Percentiles rank a stretch among this genome's conserved stretches.
Conservation (phyloP, 495 filamentous ascomycete genomes). For the Sordaria brevicollis region DNA sequence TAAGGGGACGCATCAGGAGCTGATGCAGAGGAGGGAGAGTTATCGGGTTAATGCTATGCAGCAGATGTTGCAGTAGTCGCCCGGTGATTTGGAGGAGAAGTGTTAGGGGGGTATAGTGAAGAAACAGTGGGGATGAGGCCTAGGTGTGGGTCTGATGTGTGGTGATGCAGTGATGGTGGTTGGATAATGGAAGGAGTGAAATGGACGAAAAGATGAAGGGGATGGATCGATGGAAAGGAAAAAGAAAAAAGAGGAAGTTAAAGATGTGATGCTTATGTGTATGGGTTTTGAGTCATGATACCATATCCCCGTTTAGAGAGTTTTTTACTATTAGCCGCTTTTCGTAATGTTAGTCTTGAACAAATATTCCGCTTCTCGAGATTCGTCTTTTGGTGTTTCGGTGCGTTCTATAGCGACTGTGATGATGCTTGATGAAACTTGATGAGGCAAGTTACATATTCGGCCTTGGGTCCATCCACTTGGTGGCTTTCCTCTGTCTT, state of each 20-base stretch:
- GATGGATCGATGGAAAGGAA: neutral
- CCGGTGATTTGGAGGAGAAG: neutral
- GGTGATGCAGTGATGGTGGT: neutral
- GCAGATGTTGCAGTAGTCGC: slow-evolving; percentile 21
- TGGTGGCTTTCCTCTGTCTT: too few relatives aligned
- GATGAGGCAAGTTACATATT: neutral
- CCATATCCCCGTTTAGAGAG: neutral
- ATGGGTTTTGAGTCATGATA: neutral
- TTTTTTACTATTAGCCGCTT: neutral
- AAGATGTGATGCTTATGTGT: neutral
- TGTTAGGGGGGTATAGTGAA: neutral
- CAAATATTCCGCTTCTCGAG: neutral
- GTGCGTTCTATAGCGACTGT: too few relatives aligned
- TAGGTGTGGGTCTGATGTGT: too few relatives aligned
- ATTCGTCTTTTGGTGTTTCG: neutral
- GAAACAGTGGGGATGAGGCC: too few relatives aligned
- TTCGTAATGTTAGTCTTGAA: neutral
- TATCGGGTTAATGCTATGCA: slow-evolving; percentile 47
- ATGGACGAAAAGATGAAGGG: too few relatives aligned
- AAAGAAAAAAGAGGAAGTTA: neutral
- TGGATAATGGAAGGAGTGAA: neutral
- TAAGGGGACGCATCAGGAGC: slow-evolving; percentile 54
- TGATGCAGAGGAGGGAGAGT: slow-evolving; percentile 47
- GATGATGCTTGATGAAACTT: too few relatives aligned
- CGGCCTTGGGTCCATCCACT: too few relatives aligned